Evolutionary conservation across 1,284 basidiomycete genomes (phyloP), one percentile per base, ranked within the genome.

Genomic region (Leccinum fuscescens): DNA sequence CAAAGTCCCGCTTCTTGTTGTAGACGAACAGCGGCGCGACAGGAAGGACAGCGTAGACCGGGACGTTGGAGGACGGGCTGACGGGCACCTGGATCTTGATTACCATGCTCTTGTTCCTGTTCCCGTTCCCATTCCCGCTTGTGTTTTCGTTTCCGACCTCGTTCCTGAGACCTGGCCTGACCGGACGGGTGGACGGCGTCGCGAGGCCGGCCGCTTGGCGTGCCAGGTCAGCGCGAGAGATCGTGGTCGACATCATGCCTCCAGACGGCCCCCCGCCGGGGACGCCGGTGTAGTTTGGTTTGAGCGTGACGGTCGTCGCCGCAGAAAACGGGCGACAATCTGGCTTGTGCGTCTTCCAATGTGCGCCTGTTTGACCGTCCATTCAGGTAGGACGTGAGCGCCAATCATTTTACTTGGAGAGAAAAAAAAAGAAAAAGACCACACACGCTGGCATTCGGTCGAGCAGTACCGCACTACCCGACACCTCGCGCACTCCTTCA

Each of bases 31-130:
- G 59, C 51, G 72, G 61, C 2, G 72, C 75, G 9, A 31, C 17
- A 20, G 44, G 17, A 7, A 57, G 20, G 20, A 54, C 53, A 31
- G 62, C 46, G 5, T 14, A 9, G 53, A 57, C 6, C 7, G 60
- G 56, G n/a, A 4, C 46, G 33, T 62, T 62, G n/a, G 49, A 17
- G 3, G 35, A 3, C 3, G 62, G 42, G 48, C 53, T 55, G 15
- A 68, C 64, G 0, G 82, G 80, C 0, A 82, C 72, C 63, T 86
- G 84, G 0, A 85, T 72, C 68, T 86, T 86, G 72, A 86, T 74
- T 54, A 85, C 72, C 63, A 84, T 66, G 20, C 68, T 72, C 72
- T 82, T 83, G 58, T 69, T 66, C 17, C 65, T 69, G 49, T 24
- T 64, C 20, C 14, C 22, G 4, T 15, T 24, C 12, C 48, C 22